A percentile compares a stretch with the other conserved stretches of the same genome.
phyloP scores from a whole-genome alignment of 1,284 basidiomycete species.

The Abortiporus biennis region DNA sequence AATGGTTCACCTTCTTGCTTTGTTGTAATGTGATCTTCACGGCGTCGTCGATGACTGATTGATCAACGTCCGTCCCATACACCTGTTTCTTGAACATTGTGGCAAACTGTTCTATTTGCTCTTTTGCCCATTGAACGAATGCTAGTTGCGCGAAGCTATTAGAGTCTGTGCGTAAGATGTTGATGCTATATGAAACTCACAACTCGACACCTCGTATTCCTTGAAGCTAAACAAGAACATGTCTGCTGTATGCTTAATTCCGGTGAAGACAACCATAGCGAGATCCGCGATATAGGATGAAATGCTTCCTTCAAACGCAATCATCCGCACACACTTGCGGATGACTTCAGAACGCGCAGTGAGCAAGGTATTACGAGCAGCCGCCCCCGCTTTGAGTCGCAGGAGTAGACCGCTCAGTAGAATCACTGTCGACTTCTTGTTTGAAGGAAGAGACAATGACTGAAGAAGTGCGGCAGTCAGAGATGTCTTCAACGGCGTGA shows the following conservation, averaged over 20 bases:
- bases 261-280: conserved; percentile 80
- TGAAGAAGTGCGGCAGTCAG: conserved; percentile 71
- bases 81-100: conserved; percentile 90
- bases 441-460: conserved; percentile 68
- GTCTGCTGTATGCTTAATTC: conserved; percentile 93
- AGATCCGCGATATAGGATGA: conserved; percentile 77
- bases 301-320: conserved; percentile 90
- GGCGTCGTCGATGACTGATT: conserved; percentile 67
- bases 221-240: conserved; percentile 97
- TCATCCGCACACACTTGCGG: conserved; percentile 72
- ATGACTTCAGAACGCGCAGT: conserved; percentile 75
- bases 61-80: conserved; percentile 74
- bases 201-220: conserved; percentile 89
- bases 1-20: conserved; percentile 64
- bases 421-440: conserved; percentile 76
- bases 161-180: too few species aligned
- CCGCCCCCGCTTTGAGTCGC: conserved; percentile 72
- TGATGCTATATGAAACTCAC: conserved; percentile 39
- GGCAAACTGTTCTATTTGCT: conserved; percentile 80
- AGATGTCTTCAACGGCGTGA: conserved; percentile 64
- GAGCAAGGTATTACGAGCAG: conserved; percentile 82
- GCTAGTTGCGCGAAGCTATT: too few species aligned
- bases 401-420: conserved; percentile 68
- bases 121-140: conserved; percentile 92
- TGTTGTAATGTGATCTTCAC: conserved; percentile 70